These are phyloP conservation scores for Poa annua DNA, from an alignment of 176 grass and related monocot species.

Conservation along the genomic window DNA sequence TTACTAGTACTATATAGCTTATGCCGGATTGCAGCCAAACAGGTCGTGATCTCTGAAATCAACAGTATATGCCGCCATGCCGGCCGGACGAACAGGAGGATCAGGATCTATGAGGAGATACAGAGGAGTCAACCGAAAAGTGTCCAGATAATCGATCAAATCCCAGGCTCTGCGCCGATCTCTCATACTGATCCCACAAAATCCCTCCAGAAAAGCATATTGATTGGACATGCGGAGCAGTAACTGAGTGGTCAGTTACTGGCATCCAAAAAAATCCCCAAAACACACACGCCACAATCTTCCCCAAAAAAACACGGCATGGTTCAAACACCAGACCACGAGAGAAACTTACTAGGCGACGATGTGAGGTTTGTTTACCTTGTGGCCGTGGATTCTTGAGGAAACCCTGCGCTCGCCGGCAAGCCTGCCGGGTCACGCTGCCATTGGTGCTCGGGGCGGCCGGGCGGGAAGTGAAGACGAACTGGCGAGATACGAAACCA, in stretches of 20 bases:
- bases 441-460: conserved; percentile 25
- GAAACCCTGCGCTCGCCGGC: background rate
- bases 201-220: background rate
- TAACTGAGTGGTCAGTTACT: background rate
- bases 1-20: background rate
- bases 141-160: background rate
- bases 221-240: conserved; percentile 2
- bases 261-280: background rate
- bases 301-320: background rate
- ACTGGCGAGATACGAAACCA: conserved; percentile 30
- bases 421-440: conserved; percentile 26
- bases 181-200: background rate
- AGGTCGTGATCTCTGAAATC: background rate
- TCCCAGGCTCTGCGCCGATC: background rate
- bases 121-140: background rate
- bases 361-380: conserved; percentile 20
- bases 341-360: background rate
- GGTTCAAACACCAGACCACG: background rate
- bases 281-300: background rate
- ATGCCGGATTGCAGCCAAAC: background rate
- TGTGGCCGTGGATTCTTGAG: background rate
- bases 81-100: conserved; percentile 21
- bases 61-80: background rate
- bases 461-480: conserved; percentile 63
- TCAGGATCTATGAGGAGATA: conserved; percentile 33